Evolutionary conservation across 441 rosid species (phyloP), one percentile per base, ranked within the genome.

Genomic region (Lepidium campestre): DNA sequence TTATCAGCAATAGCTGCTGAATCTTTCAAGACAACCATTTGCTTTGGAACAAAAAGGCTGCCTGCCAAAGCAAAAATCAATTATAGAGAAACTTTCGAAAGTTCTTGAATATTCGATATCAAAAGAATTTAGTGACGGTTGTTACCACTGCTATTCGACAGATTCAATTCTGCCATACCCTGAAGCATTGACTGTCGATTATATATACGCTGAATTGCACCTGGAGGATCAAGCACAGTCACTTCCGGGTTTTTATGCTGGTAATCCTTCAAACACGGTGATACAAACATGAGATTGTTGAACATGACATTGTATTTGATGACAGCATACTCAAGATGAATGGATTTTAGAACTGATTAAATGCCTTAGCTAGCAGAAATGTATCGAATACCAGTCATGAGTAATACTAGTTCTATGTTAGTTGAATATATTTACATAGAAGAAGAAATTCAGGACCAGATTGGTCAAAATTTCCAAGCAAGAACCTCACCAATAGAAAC

Each of bases 141-240:
- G 45, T 72, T 75, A 88, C 97, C 96, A 48, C 78, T 50, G 75
- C 57, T 70, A 44, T 79, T 90, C 29, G 86, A 79, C 78, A 93
- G 77, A 47, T 85, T 75, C 58, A 93, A 75, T 66, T 86, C 84
- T 55, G 85, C 87, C 70, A 86, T 89, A 64, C 86, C 86, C 74
- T 85, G 89, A 29, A 93, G 97, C 98, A 93, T 93, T 8, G 89
- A 88, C 61, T 93, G 96, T 20, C 97, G 92, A 71, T 90, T 88
- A 39, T 65, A 74, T 60, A 93, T 68, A 72, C 79, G 91, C 42
- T 77, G 61, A 68, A 90, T 93, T 22, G 94, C 84, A 78, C 86
- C 73, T 46, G 97, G 96, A 66, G 94, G 92, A 79, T 93, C 98
- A 56, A 93, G 77, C 56, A 93, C 83, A 62, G 82, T 77, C 65